Evolutionary conservation across 257 asterid genomes (phyloP).

Genomic region (Nicotiana undulata): DNA sequence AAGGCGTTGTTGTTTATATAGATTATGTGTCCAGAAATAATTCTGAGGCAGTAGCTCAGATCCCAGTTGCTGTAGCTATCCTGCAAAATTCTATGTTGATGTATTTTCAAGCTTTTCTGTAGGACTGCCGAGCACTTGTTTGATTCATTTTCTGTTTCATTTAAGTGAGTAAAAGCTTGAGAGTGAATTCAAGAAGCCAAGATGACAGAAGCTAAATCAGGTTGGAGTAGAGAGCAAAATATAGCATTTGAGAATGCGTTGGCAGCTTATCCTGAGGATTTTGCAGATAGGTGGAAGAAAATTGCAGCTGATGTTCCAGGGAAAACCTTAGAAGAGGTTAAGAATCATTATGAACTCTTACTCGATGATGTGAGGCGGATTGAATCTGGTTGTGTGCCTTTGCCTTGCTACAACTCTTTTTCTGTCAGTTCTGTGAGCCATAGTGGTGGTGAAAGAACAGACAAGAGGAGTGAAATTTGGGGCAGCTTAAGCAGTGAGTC

Average conservation of each 20-base stretch:
- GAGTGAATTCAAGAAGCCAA: constrained; percentile 20
- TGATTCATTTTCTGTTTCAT: background rate
- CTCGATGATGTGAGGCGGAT: constrained; percentile 66
- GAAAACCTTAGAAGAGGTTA: constrained; percentile 63
- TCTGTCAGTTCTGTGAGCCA: constrained; percentile 45
- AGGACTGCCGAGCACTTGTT: constrained; percentile 6
- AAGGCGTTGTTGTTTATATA: no score
- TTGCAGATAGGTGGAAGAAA: constrained; percentile 67
- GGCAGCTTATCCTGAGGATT: constrained; percentile 57
- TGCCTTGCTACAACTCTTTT: constrained; percentile 53
- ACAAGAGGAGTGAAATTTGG: constrained; percentile 30
- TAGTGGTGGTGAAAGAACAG: constrained; percentile 48
- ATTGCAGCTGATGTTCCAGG: constrained; percentile 73
- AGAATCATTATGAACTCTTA: constrained; percentile 63
- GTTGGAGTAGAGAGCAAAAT: constrained; percentile 89
- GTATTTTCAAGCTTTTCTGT: background rate
- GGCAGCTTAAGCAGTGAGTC: constrained; percentile 39
- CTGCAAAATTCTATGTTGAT: no score
- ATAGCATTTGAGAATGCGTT: constrained; percentile 68
- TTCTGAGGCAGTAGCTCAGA: background rate
- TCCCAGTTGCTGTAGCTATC: background rate
- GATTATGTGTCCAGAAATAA: no score
- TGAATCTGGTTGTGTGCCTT: constrained; percentile 60
- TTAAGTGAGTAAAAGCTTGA: background rate
- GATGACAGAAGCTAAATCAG: constrained; percentile 66